Conservation (phyloP, 176 grass and related monocot genomes). For the Cenchrus purpureus region DNA sequence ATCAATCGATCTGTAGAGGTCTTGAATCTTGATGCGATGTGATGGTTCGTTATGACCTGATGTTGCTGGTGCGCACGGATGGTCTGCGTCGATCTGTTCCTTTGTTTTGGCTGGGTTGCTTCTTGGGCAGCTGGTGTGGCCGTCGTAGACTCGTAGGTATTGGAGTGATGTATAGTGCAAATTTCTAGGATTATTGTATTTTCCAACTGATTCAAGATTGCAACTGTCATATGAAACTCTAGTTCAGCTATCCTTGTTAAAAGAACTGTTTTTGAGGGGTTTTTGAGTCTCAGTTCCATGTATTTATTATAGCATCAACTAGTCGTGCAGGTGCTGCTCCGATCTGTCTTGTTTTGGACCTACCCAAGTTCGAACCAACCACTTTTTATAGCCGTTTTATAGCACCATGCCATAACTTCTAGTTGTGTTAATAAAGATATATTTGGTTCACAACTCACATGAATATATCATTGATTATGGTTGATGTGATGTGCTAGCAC, state of each 20-base stretch:
- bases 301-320: neutral
- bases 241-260: neutral
- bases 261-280: neutral
- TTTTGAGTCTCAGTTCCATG: neutral
- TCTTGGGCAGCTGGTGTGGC: neutral
- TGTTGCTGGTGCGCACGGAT: neutral
- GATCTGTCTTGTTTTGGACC: too few relatives aligned
- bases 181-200: neutral
- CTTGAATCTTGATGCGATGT: neutral
- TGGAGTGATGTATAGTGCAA: neutral
- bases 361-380: neutral
- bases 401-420: neutral
- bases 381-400: neutral
- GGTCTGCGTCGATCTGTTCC: neutral
- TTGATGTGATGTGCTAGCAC: neutral
- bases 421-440: too few relatives aligned
- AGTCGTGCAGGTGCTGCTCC: neutral
- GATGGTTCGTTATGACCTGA: neutral
- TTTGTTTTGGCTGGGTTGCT: neutral
- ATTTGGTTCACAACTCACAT: neutral
- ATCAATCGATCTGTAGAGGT: neutral
- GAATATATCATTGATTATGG: neutral
- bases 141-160: fast-evolving
- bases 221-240: neutral
- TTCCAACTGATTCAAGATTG: neutral